These are phyloP conservation scores for Psilocybe subaeruginosa DNA, from an alignment of 768 basidiomycete species.

Conservation along the genomic window DNA sequence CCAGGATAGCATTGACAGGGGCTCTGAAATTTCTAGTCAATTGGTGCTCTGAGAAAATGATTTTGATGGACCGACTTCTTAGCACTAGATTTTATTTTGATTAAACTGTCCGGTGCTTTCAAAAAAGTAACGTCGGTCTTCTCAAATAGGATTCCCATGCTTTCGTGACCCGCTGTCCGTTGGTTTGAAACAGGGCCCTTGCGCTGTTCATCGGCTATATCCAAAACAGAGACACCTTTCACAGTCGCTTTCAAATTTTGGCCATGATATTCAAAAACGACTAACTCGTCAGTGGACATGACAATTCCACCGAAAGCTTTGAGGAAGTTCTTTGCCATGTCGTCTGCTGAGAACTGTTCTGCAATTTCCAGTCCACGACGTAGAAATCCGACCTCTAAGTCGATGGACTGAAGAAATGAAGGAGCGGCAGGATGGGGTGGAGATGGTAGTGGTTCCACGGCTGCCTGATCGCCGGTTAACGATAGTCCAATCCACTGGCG, in stretches of 20 bases:
- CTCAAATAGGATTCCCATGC: conserved; percentile 82
- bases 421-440: conserved; percentile 53
- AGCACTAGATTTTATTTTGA: conserved; percentile 91
- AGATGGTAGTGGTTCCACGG: conserved; percentile 64
- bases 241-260: conserved; percentile 77
- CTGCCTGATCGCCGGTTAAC: conserved; percentile 72
- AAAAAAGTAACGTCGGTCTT: conserved; percentile 91
- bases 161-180: conserved; percentile 21
- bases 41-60: conserved; percentile 4
- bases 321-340: conserved; percentile 76
- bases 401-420: conserved; percentile 74
- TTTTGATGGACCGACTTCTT: conserved; percentile 64
- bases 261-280: conserved; percentile 89
- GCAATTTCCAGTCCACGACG: conserved; percentile 54
- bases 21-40: conserved; percentile 48
- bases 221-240: conserved; percentile 59
- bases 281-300: conserved; percentile 66
- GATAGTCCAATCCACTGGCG: conserved; percentile 93
- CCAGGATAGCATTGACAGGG: conserved; percentile 91
- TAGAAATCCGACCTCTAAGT: conserved; percentile 77
- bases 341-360: conserved; percentile 86
- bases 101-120: conserved; percentile 78
- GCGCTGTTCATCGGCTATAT: conserved; percentile 64
- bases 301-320: conserved; percentile 75
- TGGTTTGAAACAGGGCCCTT: conserved; percentile 36